Evolutionary conservation across 345 rosid genomes (phyloP), one percentile per base, ranked within the genome.

Genomic region (Pelargonium nanum): DNA sequence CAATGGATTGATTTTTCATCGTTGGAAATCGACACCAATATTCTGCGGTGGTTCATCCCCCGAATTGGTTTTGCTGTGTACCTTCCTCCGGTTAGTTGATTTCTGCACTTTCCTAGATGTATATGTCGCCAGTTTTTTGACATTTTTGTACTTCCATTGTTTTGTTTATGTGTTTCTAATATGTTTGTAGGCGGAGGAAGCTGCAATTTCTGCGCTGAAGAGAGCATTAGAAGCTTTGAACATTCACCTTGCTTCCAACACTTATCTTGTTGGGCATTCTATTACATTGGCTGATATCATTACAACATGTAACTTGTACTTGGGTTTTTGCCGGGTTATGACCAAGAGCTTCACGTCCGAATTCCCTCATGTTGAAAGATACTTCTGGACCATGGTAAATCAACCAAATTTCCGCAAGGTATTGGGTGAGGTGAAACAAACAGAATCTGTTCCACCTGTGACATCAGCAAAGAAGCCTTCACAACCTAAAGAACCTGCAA

Each of bases 331-430:
- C 16, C 62, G 22, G 2, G 34, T 86, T 55, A 64, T 93, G 90
- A 82, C 89, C 20, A 90, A 88, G 83, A 80, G 70, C 75, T 87
- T 93, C 66, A 85, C 95, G 62, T 79, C 89, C 1, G 92, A 75
- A 62, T 93, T 87, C 81, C 99, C 97, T 56, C 97, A 93, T 24
- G 96, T 93, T 19, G 97, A 93, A 83, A 80, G 99, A 70, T 87
- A 89, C 85, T 93, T 90, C 70, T 93, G 99, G 99, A 93, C 99
- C 17, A 25, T 87, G 89, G 76, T 81, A 26, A 93, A 93, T 78
- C 99, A 93, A 60, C 97, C 99, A 22, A 86, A 87, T 67, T 75
- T 93, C 74, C 83, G 74, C 56, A 93, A 87, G 74, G 68, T 93
- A 28, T 2, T 93, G 23, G 97, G 97, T 58, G 97, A 87, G 64